Base-by-base conservation (phyloP, 768 basidiomycete genomes). In the Cyathus striatus region DNA sequence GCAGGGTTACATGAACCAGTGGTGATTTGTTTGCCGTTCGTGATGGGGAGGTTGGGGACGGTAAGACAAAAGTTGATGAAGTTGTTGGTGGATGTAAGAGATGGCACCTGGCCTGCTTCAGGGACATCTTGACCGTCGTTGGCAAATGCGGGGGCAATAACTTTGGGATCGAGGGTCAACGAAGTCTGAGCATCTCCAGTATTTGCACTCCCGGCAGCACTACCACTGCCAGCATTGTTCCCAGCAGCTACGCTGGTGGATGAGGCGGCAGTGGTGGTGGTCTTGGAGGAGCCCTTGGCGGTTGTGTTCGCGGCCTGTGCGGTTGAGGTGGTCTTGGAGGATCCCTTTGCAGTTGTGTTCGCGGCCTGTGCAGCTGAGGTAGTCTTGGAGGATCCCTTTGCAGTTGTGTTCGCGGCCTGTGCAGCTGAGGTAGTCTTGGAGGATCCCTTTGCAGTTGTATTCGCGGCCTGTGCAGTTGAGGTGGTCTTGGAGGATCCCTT, bases 51-150 rank as follows among this genome's bases (percentile, higher is more conserved):
- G n/a, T n/a, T n/a, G n/a, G n/a, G n/a, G n/a, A n/a, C n/a, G n/a
- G n/a, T n/a, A n/a, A n/a, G n/a, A n/a, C 73, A 78, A 54, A 72
- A 76, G 69, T 81, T 81, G 70, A 77, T 76, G 62, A 76, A 86
- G 72, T 86, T 83, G 69, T 83, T 81, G 30, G 51, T 56, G 25
- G 76, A 77, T 3, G 78, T 79, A 23, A 70, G 39, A 9, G 76
- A 76, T 1, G 70, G 55, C 24, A 70, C 71, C 55, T 80, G 76
- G 21, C 76, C 78, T 4, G 57, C 55, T 5, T 57, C 51, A 4
- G 68, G 68, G 6, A 57, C 54, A 16, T 59, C 59, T 52, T 73
- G 70, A 6, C 78, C 78, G 41, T 78, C 57, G 27, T 68, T 62
- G 17, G 57, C 58, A 50, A 75, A 75, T 5, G 66, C 69, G 3